Conservation (phyloP, 345 rosid genomes). For the Murraya koenigii region DNA sequence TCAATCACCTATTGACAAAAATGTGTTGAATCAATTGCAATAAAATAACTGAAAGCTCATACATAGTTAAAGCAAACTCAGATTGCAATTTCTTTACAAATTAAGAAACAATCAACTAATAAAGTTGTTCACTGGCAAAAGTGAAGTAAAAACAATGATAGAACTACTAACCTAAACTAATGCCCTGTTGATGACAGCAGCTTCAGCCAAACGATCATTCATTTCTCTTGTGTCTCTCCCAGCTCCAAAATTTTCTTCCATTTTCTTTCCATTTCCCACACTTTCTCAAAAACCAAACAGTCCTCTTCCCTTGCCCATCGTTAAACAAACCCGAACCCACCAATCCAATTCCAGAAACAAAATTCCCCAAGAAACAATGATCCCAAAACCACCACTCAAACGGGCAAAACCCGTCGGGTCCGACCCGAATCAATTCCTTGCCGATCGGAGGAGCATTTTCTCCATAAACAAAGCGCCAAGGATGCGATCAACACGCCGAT, state of each 20-base stretch:
- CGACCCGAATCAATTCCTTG: constrained; percentile 27
- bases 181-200: background rate
- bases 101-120: background rate
- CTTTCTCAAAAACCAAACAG: constrained; percentile 9
- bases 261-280: constrained; percentile 8
- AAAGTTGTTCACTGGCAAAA: background rate
- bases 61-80: background rate
- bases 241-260: background rate
- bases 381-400: constrained; percentile 29
- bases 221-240: background rate
- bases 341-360: background rate
- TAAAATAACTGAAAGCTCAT: background rate
- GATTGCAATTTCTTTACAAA: no score
- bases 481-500: constrained; percentile 66
- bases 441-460: constrained; percentile 16
- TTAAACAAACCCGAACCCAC: background rate
- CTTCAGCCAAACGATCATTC: background rate
- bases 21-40: background rate
- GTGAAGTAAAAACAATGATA: background rate
- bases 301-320: background rate
- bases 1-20: background rate
- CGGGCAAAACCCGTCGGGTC: constrained; percentile 45
- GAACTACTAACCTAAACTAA: background rate
- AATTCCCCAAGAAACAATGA: background rate
- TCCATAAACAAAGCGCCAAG: constrained; percentile 34